phyloP scores from a whole-genome alignment of 306 rosid species.

The Trichosanthes truncata region DNA sequence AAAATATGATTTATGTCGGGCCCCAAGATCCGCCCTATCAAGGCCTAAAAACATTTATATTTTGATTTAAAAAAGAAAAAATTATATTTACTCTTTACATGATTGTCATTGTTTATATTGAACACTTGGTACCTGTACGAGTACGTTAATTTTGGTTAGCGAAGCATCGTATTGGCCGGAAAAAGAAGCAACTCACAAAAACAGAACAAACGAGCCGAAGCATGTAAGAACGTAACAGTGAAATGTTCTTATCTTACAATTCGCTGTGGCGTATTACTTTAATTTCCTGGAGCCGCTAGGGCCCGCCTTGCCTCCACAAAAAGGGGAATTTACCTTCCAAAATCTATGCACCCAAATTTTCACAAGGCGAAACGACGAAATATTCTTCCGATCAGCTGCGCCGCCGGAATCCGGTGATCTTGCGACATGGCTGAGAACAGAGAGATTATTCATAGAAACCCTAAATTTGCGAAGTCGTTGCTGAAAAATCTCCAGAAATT shows the following conservation, averaged over 20 bases:
- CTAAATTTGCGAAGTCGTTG: background rate
- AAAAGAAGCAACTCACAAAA: background rate
- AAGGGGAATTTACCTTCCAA: background rate
- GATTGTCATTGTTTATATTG: too few species aligned
- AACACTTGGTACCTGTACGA: too few species aligned
- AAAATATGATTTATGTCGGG: too few species aligned
- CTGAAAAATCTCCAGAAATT: background rate
- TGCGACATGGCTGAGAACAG: background rate
- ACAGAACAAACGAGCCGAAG: background rate
- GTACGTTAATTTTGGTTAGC: background rate
- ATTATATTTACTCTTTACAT: too few species aligned
- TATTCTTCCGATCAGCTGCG: background rate
- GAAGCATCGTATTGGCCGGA: background rate
- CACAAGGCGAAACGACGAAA: background rate
- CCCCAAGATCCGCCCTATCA: too few species aligned
- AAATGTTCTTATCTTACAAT: background rate
- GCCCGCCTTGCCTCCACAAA: background rate
- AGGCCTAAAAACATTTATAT: too few species aligned
- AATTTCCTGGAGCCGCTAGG: background rate
- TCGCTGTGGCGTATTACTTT: background rate
- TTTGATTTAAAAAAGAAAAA: too few species aligned
- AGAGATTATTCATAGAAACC: background rate
- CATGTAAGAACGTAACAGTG: background rate
- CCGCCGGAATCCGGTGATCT: background rate
- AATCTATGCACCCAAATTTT: background rate